Percentiles rank a stretch among this genome's conserved stretches.
Conservation (phyloP, 352 stramenopile species). For the Achlya hypogyna region DNA sequence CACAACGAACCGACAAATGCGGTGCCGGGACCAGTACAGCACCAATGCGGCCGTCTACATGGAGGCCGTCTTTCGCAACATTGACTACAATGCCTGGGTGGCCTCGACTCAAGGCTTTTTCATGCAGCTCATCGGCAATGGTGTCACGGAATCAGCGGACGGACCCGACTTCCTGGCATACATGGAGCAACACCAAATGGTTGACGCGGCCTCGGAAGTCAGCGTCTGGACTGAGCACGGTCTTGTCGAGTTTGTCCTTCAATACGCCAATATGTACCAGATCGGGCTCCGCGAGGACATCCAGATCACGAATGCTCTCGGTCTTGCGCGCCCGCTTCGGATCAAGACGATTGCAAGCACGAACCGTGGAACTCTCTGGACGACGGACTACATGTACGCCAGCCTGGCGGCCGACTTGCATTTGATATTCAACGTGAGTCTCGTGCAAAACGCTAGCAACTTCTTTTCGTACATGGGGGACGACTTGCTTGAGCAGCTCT, state of each 20-base stretch:
- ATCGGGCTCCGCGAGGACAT: background rate
- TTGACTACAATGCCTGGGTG: background rate
- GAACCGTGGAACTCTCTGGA: background rate
- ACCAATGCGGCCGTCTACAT: constrained; percentile 3
- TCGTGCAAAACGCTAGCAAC: background rate
- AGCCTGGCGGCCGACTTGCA: no score
- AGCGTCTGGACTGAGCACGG: background rate
- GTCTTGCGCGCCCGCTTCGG: background rate
- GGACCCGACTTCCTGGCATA: background rate
- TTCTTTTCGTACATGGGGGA: background rate
- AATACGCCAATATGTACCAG: background rate
- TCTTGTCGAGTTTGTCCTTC: background rate
- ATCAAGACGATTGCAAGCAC: background rate
- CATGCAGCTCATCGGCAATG: background rate
- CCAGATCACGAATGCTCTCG: background rate
- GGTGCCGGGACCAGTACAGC: background rate
- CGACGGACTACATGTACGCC: no score
- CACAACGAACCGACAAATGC: background rate
- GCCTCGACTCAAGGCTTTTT: no score
- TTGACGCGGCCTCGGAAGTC: background rate
- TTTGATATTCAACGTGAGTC: no score
- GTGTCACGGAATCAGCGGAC: background rate
- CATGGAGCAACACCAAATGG: background rate
- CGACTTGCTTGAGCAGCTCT: background rate
- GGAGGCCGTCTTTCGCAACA: background rate